These are phyloP conservation scores for Boeremia lycopersici DNA, from an alignment of 2,329 filamentous ascomycete species.

Conservation along the genomic window DNA sequence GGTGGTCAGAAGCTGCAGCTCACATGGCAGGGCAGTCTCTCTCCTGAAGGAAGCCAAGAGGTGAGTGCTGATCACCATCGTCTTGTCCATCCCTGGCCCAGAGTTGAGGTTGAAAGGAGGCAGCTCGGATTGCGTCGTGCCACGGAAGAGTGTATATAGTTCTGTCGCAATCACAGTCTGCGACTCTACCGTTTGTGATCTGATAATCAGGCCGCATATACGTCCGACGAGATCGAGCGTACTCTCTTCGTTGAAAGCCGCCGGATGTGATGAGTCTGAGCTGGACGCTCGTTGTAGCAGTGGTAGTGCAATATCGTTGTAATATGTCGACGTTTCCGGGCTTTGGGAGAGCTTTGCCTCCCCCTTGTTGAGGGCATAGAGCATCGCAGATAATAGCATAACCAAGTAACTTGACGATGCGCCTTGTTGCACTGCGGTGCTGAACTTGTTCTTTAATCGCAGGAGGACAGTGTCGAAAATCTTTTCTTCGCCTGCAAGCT, in stretches of 20 bases:
- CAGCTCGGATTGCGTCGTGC: slow-evolving; percentile 31
- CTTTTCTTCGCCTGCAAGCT: slow-evolving; percentile 66
- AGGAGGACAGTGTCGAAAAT: slow-evolving; percentile 69
- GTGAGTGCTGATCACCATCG: slow-evolving; percentile 63
- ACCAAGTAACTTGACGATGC: slow-evolving; percentile 61
- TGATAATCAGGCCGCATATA: slow-evolving; percentile 65
- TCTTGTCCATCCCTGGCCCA: slow-evolving; percentile 48
- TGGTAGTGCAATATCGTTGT: slow-evolving; percentile 54
- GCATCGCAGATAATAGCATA: slow-evolving; percentile 64
- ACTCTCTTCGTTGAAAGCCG: slow-evolving; percentile 53
- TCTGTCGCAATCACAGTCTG: slow-evolving; percentile 60
- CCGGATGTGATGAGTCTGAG: slow-evolving; percentile 36
- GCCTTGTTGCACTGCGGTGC: slow-evolving; percentile 59
- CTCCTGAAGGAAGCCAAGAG: slow-evolving; percentile 58
- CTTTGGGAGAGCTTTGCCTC: slow-evolving; percentile 57
- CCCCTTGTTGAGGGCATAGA: slow-evolving; percentile 65
- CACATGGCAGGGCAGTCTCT: slow-evolving; percentile 41
- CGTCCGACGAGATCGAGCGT: slow-evolving; percentile 66
- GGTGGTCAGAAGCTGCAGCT: slow-evolving; percentile 40
- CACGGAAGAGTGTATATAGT: slow-evolving; percentile 59
- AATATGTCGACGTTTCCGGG: slow-evolving; percentile 49
- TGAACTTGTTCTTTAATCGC: slow-evolving; percentile 67
- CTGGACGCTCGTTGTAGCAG: slow-evolving; percentile 48
- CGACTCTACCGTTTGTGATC: slow-evolving; percentile 57
- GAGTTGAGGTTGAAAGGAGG: slow-evolving; percentile 43